Evolutionary conservation across 371 early-diverging fungal genomes (phyloP).

Genomic region (Syncephalastrum contaminatum): DNA sequence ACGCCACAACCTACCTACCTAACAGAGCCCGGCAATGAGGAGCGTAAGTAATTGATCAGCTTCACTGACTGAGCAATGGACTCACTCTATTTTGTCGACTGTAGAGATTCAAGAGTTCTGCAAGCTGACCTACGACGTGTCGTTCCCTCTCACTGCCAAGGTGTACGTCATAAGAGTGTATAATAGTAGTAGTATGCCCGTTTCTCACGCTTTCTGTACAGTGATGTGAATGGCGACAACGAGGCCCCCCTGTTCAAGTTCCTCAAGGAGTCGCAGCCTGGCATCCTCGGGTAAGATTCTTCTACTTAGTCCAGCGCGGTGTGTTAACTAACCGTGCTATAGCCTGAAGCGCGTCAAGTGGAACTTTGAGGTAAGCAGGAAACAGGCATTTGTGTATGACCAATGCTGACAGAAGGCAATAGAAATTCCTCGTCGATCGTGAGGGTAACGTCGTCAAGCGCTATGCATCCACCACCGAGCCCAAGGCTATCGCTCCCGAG

Average conservation of each 20-base stretch:
- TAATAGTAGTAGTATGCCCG: background rate
- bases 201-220: slow-evolving; percentile 9
- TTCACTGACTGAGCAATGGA: background rate
- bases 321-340: background rate
- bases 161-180: slow-evolving; percentile 31
- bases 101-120: slow-evolving; percentile 70
- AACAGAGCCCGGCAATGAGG: slow-evolving; percentile 57
- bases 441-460: slow-evolving; percentile 69
- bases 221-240: slow-evolving; percentile 80
- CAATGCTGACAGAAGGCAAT: slow-evolving; percentile 1
- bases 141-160: slow-evolving; percentile 85
- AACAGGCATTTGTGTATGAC: too few species aligned
- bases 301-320: background rate
- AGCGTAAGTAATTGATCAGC: slow-evolving; percentile 25
- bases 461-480: slow-evolving; percentile 58
- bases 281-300: slow-evolving; percentile 52
- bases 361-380: slow-evolving; percentile 61
- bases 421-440: slow-evolving; percentile 75
- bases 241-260: slow-evolving; percentile 74
- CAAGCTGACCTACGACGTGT: slow-evolving; percentile 64
- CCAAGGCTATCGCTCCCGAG: slow-evolving; percentile 51
- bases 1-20: background rate
- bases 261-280: slow-evolving; percentile 65
- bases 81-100: slow-evolving; percentile 20
- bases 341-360: slow-evolving; percentile 71